These are phyloP conservation scores for Dothistroma septosporum DNA, from an alignment of 2,329 filamentous ascomycete genomes.

Conservation along the genomic window DNA sequence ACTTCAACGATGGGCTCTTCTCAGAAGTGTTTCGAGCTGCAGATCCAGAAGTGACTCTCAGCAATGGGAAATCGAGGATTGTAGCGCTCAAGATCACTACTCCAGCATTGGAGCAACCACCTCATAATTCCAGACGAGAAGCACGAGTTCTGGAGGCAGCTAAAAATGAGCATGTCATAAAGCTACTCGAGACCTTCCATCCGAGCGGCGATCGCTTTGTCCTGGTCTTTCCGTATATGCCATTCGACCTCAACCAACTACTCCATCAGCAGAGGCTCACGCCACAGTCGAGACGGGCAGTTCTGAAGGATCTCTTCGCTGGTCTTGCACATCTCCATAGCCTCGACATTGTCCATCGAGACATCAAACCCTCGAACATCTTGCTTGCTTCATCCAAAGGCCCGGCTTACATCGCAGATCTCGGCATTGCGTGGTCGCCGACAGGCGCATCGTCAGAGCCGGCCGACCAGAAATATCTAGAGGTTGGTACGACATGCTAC, in stretches of 20 bases:
- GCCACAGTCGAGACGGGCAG: conserved; percentile 37
- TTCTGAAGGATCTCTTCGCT: conserved; percentile 65
- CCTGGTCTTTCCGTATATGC: conserved; percentile 80
- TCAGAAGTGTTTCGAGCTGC: conserved; percentile 75
- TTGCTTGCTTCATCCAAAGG: conserved; percentile 44
- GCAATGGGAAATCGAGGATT: conserved; percentile 27
- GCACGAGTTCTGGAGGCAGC: conserved; percentile 65
- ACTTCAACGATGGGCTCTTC: conserved; percentile 66
- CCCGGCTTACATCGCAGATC: conserved; percentile 80
- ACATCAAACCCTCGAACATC: conserved; percentile 90
- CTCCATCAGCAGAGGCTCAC: conserved; percentile 44
- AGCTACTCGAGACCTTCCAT: conserved; percentile 66
- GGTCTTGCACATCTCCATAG: conserved; percentile 69
- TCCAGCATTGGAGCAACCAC: conserved; percentile 66
- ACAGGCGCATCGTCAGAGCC: conserved; percentile 57
- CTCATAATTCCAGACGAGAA: conserved; percentile 79
- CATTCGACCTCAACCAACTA: conserved; percentile 65
- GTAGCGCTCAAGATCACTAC: conserved; percentile 84
- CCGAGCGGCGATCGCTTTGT: conserved; percentile 69
- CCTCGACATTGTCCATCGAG: conserved; percentile 79
- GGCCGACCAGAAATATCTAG: conserved; percentile 69
- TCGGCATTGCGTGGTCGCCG: conserved; percentile 84
- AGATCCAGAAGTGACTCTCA: conserved; percentile 29
- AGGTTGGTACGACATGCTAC: conserved; percentile 90
- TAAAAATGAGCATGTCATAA: conserved; percentile 57